Evolutionary conservation across 148 eudicot genomes (phyloP).

Genomic region (Chenopodium album): DNA sequence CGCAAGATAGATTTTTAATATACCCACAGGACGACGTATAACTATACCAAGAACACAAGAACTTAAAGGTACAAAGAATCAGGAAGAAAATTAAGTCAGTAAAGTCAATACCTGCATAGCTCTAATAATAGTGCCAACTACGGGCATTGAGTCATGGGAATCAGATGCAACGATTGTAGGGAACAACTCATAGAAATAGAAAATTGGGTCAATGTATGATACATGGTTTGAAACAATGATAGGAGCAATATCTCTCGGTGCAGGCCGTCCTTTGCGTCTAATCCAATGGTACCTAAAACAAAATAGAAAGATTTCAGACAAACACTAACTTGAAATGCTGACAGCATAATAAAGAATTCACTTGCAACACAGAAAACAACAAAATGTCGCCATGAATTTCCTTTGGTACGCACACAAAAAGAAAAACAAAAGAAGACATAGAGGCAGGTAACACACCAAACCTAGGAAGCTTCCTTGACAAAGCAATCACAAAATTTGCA

Average conservation of each 20-base stretch:
- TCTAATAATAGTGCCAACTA: conserved; percentile 93
- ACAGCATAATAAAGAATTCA: background rate
- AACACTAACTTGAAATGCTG: background rate
- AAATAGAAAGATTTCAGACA: background rate
- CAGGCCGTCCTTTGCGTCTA: conserved; percentile 80
- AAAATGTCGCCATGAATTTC: background rate
- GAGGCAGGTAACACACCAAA: background rate
- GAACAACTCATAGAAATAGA: conserved; percentile 89
- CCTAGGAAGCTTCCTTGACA: conserved; percentile 1
- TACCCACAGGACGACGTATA: background rate
- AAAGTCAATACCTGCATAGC: conserved; percentile 83
- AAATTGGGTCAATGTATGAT: conserved; percentile 91
- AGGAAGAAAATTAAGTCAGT: conserved; percentile 1
- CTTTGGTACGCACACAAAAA: no score
- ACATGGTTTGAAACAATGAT: conserved; percentile 94
- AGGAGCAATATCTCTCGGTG: conserved; percentile 85
- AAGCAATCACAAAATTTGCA: background rate
- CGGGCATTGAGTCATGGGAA: conserved; percentile 91
- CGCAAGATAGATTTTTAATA: background rate
- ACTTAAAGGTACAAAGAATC: background rate
- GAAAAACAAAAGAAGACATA: no score
- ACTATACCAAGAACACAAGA: background rate
- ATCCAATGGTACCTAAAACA: conserved; percentile 89
- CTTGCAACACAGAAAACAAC: background rate
- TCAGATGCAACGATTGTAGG: conserved; percentile 91